phyloP scores from a whole-genome alignment of 73 alveolate species.

The Paramecium tetraurelia region DNA sequence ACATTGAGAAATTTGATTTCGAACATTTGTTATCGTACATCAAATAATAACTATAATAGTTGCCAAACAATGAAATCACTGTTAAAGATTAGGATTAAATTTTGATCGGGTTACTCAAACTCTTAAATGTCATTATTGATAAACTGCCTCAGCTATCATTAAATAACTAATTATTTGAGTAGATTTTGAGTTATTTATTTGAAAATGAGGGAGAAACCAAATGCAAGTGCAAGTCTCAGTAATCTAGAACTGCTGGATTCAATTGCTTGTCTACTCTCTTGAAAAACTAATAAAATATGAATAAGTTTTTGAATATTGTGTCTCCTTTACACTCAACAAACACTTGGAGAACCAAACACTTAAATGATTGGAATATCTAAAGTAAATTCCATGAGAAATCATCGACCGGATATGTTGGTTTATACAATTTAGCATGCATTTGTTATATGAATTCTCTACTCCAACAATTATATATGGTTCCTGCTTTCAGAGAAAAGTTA shows the following conservation, averaged over 20 bases:
- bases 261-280: constrained; percentile 3
- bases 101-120: constrained; percentile 5
- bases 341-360: constrained; percentile 47
- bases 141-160: background rate
- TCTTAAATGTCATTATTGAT: background rate
- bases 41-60: background rate
- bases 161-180: background rate
- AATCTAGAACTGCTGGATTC: constrained; percentile 32
- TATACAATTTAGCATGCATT: constrained; percentile 59
- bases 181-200: constrained; percentile 26
- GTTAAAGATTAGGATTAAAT: constrained; percentile 46
- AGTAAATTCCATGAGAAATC: constrained; percentile 60
- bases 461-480: constrained; percentile 37
- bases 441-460: constrained; percentile 53
- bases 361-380: constrained; percentile 53
- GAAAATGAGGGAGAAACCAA: constrained; percentile 13
- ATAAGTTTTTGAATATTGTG: background rate
- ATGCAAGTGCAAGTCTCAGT: constrained; percentile 38
- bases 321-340: background rate
- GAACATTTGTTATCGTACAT: background rate
- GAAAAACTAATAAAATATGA: constrained; percentile 14
- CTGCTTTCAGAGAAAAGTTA: constrained; percentile 58
- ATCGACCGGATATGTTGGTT: constrained; percentile 65
- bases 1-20: background rate
- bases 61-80: background rate